phyloP scores from a whole-genome alignment of 495 filamentous ascomycete species.

The Daldinia bambusicola region DNA sequence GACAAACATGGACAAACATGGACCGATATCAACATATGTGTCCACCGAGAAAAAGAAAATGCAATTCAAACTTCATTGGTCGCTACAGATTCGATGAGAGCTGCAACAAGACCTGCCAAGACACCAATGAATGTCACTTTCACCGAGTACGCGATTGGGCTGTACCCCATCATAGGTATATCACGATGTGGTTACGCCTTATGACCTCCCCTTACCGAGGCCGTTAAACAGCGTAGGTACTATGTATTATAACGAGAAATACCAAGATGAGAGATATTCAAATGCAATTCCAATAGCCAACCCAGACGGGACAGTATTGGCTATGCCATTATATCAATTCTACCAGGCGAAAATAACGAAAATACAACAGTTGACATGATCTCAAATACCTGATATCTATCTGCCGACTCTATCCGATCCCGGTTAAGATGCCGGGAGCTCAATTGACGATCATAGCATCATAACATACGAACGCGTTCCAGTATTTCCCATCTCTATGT shows the following conservation, averaged over 20 bases:
- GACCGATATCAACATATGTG: not conserved
- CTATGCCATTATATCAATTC: not conserved
- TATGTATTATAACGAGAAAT: not conserved
- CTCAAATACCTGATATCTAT: constrained; percentile 18
- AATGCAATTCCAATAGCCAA: not conserved
- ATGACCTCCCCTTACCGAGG: not conserved
- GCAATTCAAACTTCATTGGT: not conserved
- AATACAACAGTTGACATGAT: not conserved
- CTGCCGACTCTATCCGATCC: constrained; percentile 13
- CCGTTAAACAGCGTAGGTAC: not conserved
- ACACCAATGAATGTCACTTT: not conserved
- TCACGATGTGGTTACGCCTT: constrained; percentile 7
- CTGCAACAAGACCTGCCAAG: constrained; percentile 3
- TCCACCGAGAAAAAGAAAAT: not conserved
- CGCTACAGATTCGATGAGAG: not conserved
- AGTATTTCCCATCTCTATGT: not conserved
- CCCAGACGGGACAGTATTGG: not conserved
- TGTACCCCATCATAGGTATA: constrained; percentile 7
- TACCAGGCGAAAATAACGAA: not conserved
- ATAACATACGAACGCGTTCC: not conserved
- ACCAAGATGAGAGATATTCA: too few relatives aligned
- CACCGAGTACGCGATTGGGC: not conserved
- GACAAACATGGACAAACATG: not conserved
- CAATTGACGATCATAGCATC: constrained; percentile 4
- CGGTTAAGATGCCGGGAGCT: constrained; percentile 18